Conservation (phyloP, 1,284 basidiomycete genomes). For the Moniliophthora roreri region DNA sequence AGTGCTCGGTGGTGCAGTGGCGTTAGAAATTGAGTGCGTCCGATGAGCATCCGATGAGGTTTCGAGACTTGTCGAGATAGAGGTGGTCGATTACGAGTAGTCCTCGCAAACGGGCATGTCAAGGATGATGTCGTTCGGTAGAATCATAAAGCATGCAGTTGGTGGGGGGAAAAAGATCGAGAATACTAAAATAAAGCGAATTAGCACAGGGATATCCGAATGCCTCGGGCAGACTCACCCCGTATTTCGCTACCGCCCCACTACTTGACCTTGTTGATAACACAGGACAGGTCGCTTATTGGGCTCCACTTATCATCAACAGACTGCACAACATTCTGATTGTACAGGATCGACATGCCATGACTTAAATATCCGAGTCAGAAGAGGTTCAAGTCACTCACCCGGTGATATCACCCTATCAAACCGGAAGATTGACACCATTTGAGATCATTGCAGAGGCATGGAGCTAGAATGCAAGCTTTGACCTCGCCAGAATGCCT, state of each 20-base stretch:
- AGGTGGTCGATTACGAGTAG: constrained; percentile 28
- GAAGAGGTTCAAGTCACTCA: constrained; percentile 6
- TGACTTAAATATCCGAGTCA: constrained; percentile 10
- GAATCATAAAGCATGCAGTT: constrained; percentile 35
- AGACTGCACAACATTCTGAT: constrained; percentile 29
- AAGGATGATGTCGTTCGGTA: constrained; percentile 31
- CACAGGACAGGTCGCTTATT: constrained; percentile 30
- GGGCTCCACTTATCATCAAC: constrained; percentile 30
- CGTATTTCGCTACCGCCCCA: constrained; percentile 34
- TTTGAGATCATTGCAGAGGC: constrained; percentile 33
- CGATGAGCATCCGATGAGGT: constrained; percentile 5
- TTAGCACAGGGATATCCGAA: not conserved
- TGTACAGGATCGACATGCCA: constrained; percentile 18
- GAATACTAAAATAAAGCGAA: constrained; percentile 25
- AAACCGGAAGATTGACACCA: constrained; percentile 32
- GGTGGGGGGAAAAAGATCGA: constrained; percentile 38
- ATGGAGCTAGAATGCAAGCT: constrained; percentile 34
- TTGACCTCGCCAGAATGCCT: constrained; percentile 33
- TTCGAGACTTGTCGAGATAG: constrained; percentile 25
- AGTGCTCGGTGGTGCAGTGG: not conserved
- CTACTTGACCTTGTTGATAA: constrained; percentile 33
- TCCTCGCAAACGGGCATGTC: constrained; percentile 35
- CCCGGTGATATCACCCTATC: constrained; percentile 29
- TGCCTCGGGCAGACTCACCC: constrained; percentile 7
- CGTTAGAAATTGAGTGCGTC: constrained; percentile 17